A percentile compares a stretch with the other conserved stretches of the same genome.
Evolutionary conservation across 305 asterid species (phyloP).

Genomic region (Ajuga reptans): DNA sequence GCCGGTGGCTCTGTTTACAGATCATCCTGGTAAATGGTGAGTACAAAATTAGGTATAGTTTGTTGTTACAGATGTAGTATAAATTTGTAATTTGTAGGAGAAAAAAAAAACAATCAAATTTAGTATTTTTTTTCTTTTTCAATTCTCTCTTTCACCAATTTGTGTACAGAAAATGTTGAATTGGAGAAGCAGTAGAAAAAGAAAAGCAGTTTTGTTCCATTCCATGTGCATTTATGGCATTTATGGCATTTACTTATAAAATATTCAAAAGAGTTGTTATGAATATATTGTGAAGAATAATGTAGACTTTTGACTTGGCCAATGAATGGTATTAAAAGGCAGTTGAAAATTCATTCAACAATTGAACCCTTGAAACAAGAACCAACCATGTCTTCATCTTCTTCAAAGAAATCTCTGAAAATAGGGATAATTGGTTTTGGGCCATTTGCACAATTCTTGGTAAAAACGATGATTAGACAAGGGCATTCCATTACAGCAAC

Average conservation of each 20-base stretch:
- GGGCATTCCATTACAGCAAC: conserved; percentile 60
- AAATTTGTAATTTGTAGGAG: background rate
- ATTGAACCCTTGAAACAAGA: background rate
- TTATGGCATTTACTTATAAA: no score
- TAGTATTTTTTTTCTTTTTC: no score
- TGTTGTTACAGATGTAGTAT: background rate
- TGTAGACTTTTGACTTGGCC: background rate
- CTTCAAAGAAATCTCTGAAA: conserved; percentile 33
- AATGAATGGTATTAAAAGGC: background rate
- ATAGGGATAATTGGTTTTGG: conserved; percentile 79
- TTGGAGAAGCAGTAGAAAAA: background rate
- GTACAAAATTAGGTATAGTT: background rate
- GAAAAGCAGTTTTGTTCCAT: background rate
- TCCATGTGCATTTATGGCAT: background rate
- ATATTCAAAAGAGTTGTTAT: background rate
- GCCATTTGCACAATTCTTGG: conserved; percentile 68
- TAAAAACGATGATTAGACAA: conserved; percentile 53
- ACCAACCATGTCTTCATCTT: conserved; percentile 32
- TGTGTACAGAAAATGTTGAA: background rate
- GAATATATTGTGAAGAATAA: background rate
- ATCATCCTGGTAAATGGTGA: conserved; percentile 22
- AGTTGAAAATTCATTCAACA: background rate
- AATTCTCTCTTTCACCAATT: background rate
- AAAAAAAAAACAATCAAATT: no score
- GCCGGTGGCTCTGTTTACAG: background rate